A percentile compares a stretch with the other conserved stretches of the same genome.
These are phyloP conservation scores for Candida glucosophila DNA, from an alignment of 1,139 yeast genomes.

Conservation along the genomic window DNA sequence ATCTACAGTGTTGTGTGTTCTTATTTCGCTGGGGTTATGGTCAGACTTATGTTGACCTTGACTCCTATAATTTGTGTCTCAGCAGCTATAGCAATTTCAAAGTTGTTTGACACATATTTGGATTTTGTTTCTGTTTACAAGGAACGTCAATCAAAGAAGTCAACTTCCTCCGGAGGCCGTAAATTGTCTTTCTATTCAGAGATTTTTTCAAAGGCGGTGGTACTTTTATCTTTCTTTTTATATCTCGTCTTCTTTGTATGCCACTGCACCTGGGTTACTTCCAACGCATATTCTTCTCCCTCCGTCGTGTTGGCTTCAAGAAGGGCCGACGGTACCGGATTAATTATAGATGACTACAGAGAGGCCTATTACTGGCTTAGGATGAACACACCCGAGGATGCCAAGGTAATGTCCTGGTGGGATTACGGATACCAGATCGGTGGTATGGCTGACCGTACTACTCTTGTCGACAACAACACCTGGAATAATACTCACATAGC, in stretches of 20 bases:
- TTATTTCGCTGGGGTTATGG: conserved; percentile 99
- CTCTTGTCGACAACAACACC: conserved; percentile 96
- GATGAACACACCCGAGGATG: conserved; percentile 95
- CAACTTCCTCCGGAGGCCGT: conserved; percentile 3
- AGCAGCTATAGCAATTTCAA: conserved; percentile 78
- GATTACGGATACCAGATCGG: conserved; percentile 99
- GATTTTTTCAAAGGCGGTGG: conserved; percentile 23
- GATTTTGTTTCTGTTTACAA: conserved; percentile 47
- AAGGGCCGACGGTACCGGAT: conserved; percentile 77
- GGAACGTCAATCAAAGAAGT: conserved; percentile 6
- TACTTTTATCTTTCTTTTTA: conserved; percentile 60
- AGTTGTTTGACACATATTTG: conserved; percentile 74
- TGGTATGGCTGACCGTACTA: conserved; percentile 99
- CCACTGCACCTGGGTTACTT: conserved; percentile 97
- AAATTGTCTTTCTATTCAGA: conserved; percentile 3
- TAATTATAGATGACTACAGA: conserved; percentile 90
- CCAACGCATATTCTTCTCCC: conserved; percentile 93
- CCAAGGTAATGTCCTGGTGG: conserved; percentile 99
- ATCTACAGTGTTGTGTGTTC: conserved; percentile 88
- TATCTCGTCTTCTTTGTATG: conserved; percentile 78
- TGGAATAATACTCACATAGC: conserved; percentile 99
- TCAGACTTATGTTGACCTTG: conserved; percentile 91
- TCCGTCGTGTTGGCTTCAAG: conserved; percentile 89
- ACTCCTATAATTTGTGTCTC: conserved; percentile 94
- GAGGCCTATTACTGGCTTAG: conserved; percentile 99